Evolutionary conservation across 306 rosid genomes (phyloP), one percentile per base, ranked within the genome.

Genomic region (Carpinus viminea): DNA sequence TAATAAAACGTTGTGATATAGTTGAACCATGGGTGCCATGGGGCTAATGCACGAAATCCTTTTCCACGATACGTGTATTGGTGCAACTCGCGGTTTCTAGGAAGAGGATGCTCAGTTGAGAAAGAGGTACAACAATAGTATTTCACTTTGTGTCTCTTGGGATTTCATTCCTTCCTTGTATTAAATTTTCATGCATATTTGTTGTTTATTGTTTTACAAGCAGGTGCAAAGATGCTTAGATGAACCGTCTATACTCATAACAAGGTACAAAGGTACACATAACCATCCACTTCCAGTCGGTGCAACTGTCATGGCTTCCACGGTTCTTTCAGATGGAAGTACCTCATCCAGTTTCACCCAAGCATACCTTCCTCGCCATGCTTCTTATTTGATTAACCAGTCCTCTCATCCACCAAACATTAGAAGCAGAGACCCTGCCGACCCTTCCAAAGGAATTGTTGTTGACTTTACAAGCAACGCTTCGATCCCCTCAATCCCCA

Each of bases 201-300:
- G 43, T n/a, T 47, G 2, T 21, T 9, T n/a, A 47, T 80, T 64
- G 0, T 56, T 24, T 48, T 16, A 4, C 64, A 41, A 79, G 45
- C 61, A 94, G 98, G 98, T 94, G 7, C 98, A 94, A 81, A 94
- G 98, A 84, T 94, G 98, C 50, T 80, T 87, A 31, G 98, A 94
- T 83, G 98, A 94, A 85, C 90, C 84, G 97, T 91, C 98, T 31
- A 92, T 94, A 53, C 89, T 94, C 7, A 92, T 94, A 36, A 92
- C 98, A 85, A 92, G 93, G 0, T 94, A 94, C 69, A 96, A 94
- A 87, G 98, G 97, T 76, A 94, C 92, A 61, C 98, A 94, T 55
- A 94, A 92, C 72, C 98, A 94, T 87, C 96, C 98, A 45, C 89
- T 94, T 5, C 98, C 97, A 0, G 97, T 92, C 41, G 98, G 92